A percentile compares a stretch with the other conserved stretches of the same genome.
These are phyloP conservation scores for Volutella citrinella DNA, from an alignment of 2,329 filamentous ascomycete genomes.

Conservation along the genomic window DNA sequence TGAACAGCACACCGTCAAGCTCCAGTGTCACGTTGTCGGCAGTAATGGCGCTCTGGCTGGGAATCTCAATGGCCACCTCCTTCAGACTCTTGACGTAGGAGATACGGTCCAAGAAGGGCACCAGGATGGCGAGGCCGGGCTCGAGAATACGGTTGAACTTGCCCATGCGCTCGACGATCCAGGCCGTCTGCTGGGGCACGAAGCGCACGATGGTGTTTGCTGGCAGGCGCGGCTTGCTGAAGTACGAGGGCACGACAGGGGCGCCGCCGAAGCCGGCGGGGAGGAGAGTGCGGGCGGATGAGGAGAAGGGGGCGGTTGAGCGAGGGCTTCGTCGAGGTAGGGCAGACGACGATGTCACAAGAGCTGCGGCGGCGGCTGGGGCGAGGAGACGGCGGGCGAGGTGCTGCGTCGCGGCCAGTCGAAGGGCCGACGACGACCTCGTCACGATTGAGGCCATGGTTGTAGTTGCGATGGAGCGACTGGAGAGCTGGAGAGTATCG, in stretches of 20 bases:
- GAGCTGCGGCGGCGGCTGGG: conserved; percentile 15
- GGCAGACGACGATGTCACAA: not conserved
- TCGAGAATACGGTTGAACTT: conserved; percentile 93
- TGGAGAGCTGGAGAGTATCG: conserved; percentile 8
- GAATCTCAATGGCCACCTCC: conserved; percentile 94
- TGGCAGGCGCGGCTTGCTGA: conserved; percentile 71
- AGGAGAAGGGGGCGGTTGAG: conserved; percentile 26
- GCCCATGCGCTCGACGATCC: conserved; percentile 99
- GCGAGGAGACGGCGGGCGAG: conserved; percentile 19
- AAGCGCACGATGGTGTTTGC: conserved; percentile 95
- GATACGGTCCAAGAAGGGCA: conserved; percentile 91
- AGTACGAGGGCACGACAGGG: conserved; percentile 64
- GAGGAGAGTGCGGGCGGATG: conserved; percentile 30
- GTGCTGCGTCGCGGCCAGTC: conserved; percentile 8
- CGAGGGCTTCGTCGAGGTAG: conserved; percentile 11
- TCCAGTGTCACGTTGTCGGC: conserved; percentile 98
- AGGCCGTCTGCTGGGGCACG: conserved; percentile 98
- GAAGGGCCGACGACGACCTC: conserved; percentile 26
- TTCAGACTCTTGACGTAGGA: conserved; percentile 98
- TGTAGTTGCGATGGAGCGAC: conserved; percentile 4
- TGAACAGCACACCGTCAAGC: conserved; percentile 93
- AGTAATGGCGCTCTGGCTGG: conserved; percentile 95
- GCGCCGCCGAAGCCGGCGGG: conserved; percentile 29
- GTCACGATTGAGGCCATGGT: conserved; percentile 29
- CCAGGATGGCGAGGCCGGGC: conserved; percentile 82